phyloP scores from a whole-genome alignment of 257 asterid genomes.

The Apocynum venetum region DNA sequence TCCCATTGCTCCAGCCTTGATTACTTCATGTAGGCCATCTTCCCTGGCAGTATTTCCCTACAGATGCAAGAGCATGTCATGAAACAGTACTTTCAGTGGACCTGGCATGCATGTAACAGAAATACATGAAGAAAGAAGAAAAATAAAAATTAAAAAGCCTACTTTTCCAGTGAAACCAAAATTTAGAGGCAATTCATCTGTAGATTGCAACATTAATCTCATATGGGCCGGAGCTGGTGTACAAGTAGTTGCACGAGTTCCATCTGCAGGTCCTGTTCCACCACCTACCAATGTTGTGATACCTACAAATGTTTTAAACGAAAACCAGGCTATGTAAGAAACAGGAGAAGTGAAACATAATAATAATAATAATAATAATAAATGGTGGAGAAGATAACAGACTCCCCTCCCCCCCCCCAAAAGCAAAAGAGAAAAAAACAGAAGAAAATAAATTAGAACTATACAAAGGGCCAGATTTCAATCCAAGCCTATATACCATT shows the following conservation, averaged over 20 bases:
- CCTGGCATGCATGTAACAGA: background rate
- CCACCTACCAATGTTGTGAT: constrained; percentile 95
- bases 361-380: background rate
- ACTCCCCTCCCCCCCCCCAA: background rate
- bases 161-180: constrained; percentile 98
- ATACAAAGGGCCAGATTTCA: background rate
- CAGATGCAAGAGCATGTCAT: constrained; percentile 17
- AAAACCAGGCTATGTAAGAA: constrained; percentile 1
- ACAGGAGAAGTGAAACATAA: background rate
- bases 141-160: constrained; percentile 14
- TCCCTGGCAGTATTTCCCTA: constrained; percentile 81
- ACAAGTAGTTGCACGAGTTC: constrained; percentile 98
- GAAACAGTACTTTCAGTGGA: background rate
- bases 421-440: background rate
- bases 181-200: constrained; percentile 86
- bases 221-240: constrained; percentile 84
- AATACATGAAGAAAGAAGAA: constrained; percentile 6
- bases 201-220: constrained; percentile 91
- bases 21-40: constrained; percentile 76
- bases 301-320: constrained; percentile 36
- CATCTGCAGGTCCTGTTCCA: constrained; percentile 98
- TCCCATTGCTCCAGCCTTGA: constrained; percentile 98
- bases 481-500: background rate
- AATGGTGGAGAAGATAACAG: background rate
- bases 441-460: background rate